Evolutionary conservation across 441 rosid genomes (phyloP).

Genomic region (Sinapis alba): DNA sequence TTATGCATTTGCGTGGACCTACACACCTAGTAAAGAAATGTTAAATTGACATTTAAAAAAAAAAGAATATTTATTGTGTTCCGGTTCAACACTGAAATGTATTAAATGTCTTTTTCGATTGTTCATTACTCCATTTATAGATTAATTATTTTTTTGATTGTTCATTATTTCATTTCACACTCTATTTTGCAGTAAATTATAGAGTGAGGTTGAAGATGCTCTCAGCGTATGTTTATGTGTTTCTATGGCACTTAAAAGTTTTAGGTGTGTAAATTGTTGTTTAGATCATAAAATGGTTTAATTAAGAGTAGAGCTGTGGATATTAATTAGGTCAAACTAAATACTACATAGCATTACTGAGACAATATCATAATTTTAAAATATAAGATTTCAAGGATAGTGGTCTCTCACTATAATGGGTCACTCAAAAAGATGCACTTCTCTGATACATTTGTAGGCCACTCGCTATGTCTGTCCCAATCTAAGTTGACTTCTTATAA

Average conservation of each 20-base stretch:
- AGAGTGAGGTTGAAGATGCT: too few relatives aligned
- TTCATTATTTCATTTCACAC: too few relatives aligned
- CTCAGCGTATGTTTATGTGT: neutral
- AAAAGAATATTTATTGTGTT: neutral
- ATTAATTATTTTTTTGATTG: too few relatives aligned
- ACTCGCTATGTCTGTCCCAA: constrained; percentile 38
- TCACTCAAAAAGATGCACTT: constrained; percentile 40
- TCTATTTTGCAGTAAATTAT: too few relatives aligned
- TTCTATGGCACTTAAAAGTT: neutral
- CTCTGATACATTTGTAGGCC: constrained; percentile 38
- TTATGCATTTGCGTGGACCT: too few relatives aligned
- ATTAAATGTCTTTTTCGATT: neutral
- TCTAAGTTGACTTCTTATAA: constrained; percentile 42
- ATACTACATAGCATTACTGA: constrained; percentile 4
- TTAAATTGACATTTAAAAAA: too few relatives aligned
- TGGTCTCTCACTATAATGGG: constrained; percentile 41
- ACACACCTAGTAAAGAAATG: too few relatives aligned
- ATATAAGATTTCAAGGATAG: constrained; percentile 31
- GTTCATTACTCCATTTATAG: too few relatives aligned
- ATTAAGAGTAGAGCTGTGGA: neutral
- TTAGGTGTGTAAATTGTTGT: neutral
- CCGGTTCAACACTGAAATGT: neutral
- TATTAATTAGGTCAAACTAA: constrained; percentile 16
- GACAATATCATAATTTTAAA: constrained; percentile 6
- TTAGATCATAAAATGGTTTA: neutral